phyloP scores from a whole-genome alignment of 495 filamentous ascomycete species.

The Usnea hakonensis region DNA sequence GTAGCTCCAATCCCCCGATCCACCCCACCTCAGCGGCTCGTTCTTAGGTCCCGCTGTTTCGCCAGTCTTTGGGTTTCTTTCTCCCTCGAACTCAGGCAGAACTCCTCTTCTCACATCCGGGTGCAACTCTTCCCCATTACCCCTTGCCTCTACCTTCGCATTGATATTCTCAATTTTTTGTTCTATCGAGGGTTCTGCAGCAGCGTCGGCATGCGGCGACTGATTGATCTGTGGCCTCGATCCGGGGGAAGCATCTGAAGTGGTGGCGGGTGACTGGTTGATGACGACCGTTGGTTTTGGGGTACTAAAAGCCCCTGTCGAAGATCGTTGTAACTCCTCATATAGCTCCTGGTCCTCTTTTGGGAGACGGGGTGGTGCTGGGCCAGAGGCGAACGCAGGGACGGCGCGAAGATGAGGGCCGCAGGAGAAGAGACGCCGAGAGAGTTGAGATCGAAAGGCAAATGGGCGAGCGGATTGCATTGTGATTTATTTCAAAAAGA shows the following conservation, averaged over 20 bases:
- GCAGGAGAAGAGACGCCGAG: constrained; percentile 27
- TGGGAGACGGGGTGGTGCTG: constrained; percentile 76
- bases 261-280: constrained; percentile 38
- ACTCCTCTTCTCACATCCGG: constrained; percentile 65
- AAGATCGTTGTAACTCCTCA: constrained; percentile 69
- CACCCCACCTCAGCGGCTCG: constrained; percentile 85
- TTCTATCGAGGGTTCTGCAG: constrained; percentile 16
- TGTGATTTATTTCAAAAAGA: too few relatives aligned
- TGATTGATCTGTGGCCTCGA: constrained; percentile 29
- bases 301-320: constrained; percentile 67
- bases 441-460: constrained; percentile 16
- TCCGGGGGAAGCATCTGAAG: constrained; percentile 5
- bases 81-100: constrained; percentile 87
- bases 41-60: constrained; percentile 97
- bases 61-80: constrained; percentile 89
- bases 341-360: constrained; percentile 88
- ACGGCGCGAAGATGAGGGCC: constrained; percentile 25
- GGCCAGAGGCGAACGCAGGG: constrained; percentile 39
- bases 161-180: constrained; percentile 24
- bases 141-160: constrained; percentile 41
- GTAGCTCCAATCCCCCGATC: constrained; percentile 81
- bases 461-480: constrained; percentile 21
- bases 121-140: constrained; percentile 55
- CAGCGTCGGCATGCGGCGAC: constrained; percentile 26
- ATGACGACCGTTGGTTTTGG: constrained; percentile 37